Base-by-base conservation (phyloP, 306 rosid genomes). In the Boehmeria nivea region DNA sequence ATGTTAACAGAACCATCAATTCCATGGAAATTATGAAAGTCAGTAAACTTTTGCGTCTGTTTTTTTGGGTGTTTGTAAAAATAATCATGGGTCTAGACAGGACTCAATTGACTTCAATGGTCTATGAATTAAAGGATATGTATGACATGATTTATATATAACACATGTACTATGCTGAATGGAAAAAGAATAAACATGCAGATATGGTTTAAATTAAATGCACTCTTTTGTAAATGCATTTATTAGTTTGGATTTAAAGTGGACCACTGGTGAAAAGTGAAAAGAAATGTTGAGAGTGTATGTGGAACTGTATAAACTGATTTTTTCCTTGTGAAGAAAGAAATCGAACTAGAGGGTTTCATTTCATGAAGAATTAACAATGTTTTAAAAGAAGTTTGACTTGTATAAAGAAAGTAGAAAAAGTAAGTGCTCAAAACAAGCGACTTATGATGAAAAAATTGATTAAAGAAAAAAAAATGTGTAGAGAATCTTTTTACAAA, bases 291-390 rank as follows among this genome's bases (percentile, higher is more conserved):
- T n/a, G n/a, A n/a, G n/a, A n/a, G n/a, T n/a, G n/a, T n/a, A n/a
- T n/a, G n/a, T n/a, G n/a, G 5, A 33, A 33, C 11, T 33, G 11
- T 5, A 33, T 33, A 4, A 33, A 33, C 38, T 33, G 38, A 33
- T 4, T 19, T 3, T 18, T 48, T 48, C 5, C 12, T n/a, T n/a
- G n/a, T n/a, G n/a, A n/a, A n/a, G n/a, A n/a, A n/a, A n/a, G n/a
- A n/a, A n/a, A n/a, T n/a, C n/a, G n/a, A n/a, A n/a, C n/a, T n/a
- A n/a, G n/a, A n/a, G n/a, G n/a, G n/a, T n/a, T n/a, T n/a, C n/a
- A n/a, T n/a, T n/a, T n/a, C n/a, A n/a, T 67, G 71, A 61, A 65
- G 70, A 36, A 38, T 19, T 55, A 18, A 26, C 2, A 7, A 20
- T 16, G 38, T 37, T 42, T 57, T 38, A 39, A 57, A 22, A 23